Percentiles rank a stretch among this genome's conserved stretches.
Conservation (phyloP, 208 protist species). For the Crithidia expoeki region DNA sequence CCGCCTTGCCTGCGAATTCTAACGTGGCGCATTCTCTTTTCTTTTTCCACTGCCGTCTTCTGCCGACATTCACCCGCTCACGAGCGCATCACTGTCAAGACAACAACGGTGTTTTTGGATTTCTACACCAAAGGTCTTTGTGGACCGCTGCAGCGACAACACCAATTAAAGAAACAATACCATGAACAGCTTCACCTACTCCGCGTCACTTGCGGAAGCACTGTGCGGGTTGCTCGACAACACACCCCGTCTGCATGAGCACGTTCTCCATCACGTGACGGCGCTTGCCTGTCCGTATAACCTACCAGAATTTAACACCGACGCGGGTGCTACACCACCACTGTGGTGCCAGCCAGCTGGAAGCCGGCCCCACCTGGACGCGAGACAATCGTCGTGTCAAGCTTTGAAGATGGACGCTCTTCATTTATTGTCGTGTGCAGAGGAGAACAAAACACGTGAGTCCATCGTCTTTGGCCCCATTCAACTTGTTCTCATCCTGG, state of each 20-base stretch:
- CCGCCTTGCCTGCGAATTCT: too few species aligned
- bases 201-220: neutral
- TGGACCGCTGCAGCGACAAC: too few species aligned
- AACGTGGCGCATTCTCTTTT: too few species aligned
- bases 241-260: neutral
- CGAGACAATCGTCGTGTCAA: neutral
- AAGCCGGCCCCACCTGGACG: neutral
- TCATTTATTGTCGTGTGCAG: too few species aligned
- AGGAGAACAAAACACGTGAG: neutral
- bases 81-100: too few species aligned
- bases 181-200: neutral
- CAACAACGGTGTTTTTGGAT: too few species aligned
- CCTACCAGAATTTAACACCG: neutral
- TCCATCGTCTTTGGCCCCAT: neutral
- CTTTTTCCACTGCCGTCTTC: neutral
- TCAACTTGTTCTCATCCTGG: conserved; percentile 31
- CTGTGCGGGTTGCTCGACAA: neutral
- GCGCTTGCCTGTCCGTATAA: neutral
- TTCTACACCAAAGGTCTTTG: neutral
- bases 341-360: conserved; percentile 4
- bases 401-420: too few species aligned
- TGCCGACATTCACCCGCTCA: neutral
- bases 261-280: neutral
- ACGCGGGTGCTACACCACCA: neutral
- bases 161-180: too few species aligned